Conservation (phyloP, 169 alveolate species). For the Ichthyophthirius multifiliis region DNA sequence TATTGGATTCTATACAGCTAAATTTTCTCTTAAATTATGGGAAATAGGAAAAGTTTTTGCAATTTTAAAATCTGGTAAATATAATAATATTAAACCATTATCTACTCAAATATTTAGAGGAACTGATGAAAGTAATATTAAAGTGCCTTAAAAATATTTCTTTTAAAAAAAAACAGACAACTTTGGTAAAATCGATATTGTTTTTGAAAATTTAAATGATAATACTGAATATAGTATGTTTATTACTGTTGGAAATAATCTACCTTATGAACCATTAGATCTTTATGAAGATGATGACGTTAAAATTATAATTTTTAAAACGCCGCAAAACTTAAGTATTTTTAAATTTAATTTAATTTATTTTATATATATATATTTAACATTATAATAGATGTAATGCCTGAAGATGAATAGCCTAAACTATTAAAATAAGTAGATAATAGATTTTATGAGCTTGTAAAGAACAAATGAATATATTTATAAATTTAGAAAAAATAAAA, state of each 20-base stretch:
- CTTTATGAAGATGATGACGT: conserved; percentile 12
- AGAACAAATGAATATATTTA: too few species aligned
- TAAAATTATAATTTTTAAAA: not conserved
- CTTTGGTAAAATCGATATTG: not conserved
- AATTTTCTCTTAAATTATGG: not conserved
- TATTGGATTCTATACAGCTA: not conserved
- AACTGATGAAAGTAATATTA: not conserved
- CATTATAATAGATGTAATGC: too few species aligned
- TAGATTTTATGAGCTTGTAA: too few species aligned
- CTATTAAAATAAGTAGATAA: too few species aligned
- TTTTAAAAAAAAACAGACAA: not conserved
- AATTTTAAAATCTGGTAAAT: not conserved
- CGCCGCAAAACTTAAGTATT: not conserved
- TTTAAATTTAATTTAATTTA: not conserved
- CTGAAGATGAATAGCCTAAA: too few species aligned
- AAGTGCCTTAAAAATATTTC: not conserved
- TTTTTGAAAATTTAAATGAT: not conserved
- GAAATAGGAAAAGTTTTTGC: conserved; percentile 6
- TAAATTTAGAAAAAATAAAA: too few species aligned
- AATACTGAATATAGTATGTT: not conserved
- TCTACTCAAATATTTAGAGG: conserved; percentile 4
- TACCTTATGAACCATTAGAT: not conserved
- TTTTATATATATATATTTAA: not conserved
- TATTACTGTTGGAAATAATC: conserved; percentile 4
- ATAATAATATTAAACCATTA: not conserved